Evolutionary conservation across 345 rosid species (phyloP).

Genomic region (Balakata baccata): DNA sequence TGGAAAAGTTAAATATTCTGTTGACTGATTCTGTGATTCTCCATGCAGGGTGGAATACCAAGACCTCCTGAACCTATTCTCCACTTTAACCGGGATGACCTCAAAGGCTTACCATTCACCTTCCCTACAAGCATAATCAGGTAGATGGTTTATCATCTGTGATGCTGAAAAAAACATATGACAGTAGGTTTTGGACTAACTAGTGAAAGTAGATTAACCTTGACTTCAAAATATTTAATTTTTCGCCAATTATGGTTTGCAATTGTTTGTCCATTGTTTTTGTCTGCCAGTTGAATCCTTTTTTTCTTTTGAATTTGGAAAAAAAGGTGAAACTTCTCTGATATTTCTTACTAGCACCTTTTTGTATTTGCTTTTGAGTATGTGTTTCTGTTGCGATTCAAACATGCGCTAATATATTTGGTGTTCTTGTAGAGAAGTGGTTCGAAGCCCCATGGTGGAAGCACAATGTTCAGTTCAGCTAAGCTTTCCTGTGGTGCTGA

Average conservation of each 20-base stretch:
- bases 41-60: slow-evolving; percentile 71
- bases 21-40: slow-evolving; percentile 13
- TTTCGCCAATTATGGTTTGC: no score
- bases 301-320: background rate
- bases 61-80: slow-evolving; percentile 66
- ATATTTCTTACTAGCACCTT: background rate
- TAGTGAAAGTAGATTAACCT: no score
- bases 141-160: slow-evolving; percentile 28
- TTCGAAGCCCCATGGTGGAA: slow-evolving; percentile 85
- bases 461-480: slow-evolving; percentile 88
- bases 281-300: no score
- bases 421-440: slow-evolving; percentile 63
- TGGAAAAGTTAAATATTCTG: background rate
- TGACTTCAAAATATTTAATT: no score
- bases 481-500: slow-evolving; percentile 85
- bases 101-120: slow-evolving; percentile 78
- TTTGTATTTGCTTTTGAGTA: background rate
- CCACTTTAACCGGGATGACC: slow-evolving; percentile 60
- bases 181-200: no score
- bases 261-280: no score
- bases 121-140: slow-evolving; percentile 62
- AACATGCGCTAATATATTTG: slow-evolving; percentile 22
- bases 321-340: background rate
- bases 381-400: background rate
- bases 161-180: background rate